Evolutionary conservation across 306 rosid species (phyloP), one percentile per base, ranked within the genome.

Genomic region (Lagenaria siceraria): DNA sequence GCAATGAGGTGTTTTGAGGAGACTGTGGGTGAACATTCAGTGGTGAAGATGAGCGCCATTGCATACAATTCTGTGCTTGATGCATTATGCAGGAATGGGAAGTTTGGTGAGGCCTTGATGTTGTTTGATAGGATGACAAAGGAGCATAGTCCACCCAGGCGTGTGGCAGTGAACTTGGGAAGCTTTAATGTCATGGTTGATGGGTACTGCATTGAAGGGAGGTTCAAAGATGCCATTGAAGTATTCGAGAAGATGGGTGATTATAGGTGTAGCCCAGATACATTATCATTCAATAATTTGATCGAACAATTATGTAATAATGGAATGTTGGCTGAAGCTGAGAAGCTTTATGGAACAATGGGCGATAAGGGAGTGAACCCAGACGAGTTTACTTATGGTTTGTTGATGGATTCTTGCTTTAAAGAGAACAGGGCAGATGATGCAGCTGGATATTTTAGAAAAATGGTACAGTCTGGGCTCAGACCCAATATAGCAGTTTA

Each of bases 381-480:
- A 0, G 99, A 92, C 79, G 99, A 95, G 85, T 89, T 83, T 77
- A 92, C 99, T 0, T 89, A 83, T 71, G 93, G 78, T 9, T 77
- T 95, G 82, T 86, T 95, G 86, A 92, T 95, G 97, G 97, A 95
- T 85, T 84, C 91, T 79, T 95, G 97, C 80, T 95, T 95, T 73
- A 87, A 84, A 78, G 89, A 88, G 87, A 84, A 79, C 43, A 89
- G 97, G 84, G 82, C 93, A 6, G 97, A 90, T 81, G 97, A 90
- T 73, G 99, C 97, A 0, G 93, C 97, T n/a, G 87, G 59, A 21
- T 95, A 95, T 77, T 95, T 90, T 70, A 88, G 82, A 58, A 88
- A 82, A 81, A 95, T 92, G 97, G 93, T 95, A 68, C 97, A 95
- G 0, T 81, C 87, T 0, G 90, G 92, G 70, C 51, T 95, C 80